phyloP scores from a whole-genome alignment of 352 stramenopile species.

The Phytophthora pluvialis region DNA sequence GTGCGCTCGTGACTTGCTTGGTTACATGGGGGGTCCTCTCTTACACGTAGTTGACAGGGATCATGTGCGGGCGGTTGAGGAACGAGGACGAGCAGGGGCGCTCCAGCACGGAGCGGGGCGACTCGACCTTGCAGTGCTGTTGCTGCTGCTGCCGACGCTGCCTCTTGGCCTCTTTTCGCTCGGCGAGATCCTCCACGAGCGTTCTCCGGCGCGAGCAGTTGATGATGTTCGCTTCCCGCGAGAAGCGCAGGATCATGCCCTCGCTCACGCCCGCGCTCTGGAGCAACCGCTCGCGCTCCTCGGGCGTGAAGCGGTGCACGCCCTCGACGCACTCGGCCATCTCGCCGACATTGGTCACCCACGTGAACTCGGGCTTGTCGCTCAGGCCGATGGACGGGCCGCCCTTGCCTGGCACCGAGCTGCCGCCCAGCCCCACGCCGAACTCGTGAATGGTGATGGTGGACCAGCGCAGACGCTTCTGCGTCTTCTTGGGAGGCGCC shows the following conservation, averaged over 20 bases:
- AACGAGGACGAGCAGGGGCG: constrained; percentile 43
- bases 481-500: constrained; percentile 22
- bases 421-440: constrained; percentile 55
- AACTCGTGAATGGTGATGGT: constrained; percentile 72
- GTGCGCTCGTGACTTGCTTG: constrained; percentile 4
- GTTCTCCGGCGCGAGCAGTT: constrained; percentile 59
- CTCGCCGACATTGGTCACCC: constrained; percentile 65
- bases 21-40: neutral
- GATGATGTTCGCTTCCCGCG: constrained; percentile 70
- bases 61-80: constrained; percentile 47
- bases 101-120: constrained; percentile 22
- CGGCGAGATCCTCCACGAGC: constrained; percentile 48
- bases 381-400: constrained; percentile 60
- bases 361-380: constrained; percentile 61
- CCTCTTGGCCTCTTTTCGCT: constrained; percentile 43
- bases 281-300: constrained; percentile 59
- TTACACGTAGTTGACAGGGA: constrained; percentile 59
- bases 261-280: constrained; percentile 58
- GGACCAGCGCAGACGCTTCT: constrained; percentile 60
- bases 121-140: constrained; percentile 32
- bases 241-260: constrained; percentile 73
- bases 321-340: constrained; percentile 70
- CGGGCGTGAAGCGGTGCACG: constrained; percentile 58
- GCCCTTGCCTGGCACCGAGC: constrained; percentile 54
- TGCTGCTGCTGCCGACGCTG: constrained; percentile 16